phyloP scores from a whole-genome alignment of 2,329 filamentous ascomycete genomes.

The Colletotrichum gloeosporioides region DNA sequence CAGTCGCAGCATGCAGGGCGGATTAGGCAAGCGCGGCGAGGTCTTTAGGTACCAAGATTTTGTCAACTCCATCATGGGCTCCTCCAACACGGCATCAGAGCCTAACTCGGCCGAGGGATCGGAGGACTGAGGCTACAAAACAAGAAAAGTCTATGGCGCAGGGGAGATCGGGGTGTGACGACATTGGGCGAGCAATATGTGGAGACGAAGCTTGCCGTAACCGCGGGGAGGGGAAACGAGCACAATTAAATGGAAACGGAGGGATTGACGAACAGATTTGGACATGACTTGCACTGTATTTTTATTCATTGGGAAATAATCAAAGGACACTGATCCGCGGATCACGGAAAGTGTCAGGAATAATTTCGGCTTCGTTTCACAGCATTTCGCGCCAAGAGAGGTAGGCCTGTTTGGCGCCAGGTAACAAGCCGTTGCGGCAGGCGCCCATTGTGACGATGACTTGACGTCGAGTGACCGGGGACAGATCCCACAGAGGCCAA shows the following conservation, averaged over 20 bases:
- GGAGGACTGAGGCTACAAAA: conserved; percentile 15
- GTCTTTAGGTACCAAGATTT: conserved; percentile 96
- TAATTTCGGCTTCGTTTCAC: conserved; percentile 15
- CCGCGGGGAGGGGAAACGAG: not conserved
- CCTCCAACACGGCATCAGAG: conserved; percentile 44
- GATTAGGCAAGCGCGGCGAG: conserved; percentile 74
- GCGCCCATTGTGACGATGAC: not conserved
- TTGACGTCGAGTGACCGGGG: not conserved
- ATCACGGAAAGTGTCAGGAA: not conserved
- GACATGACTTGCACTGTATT: conserved; percentile 10
- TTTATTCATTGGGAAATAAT: not conserved
- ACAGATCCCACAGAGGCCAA: not conserved
- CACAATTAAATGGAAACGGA: conserved; percentile 3
- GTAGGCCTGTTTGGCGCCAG: not conserved
- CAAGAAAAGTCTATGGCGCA: not conserved
- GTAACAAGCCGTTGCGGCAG: not conserved
- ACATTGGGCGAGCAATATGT: conserved; percentile 2
- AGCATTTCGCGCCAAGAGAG: not conserved
- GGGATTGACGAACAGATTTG: conserved; percentile 5
- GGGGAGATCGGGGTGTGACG: not conserved
- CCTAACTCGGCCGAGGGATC: conserved; percentile 28
- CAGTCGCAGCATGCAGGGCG: conserved; percentile 62
- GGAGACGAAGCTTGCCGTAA: not conserved
- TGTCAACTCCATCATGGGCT: conserved; percentile 71
- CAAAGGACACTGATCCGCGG: not conserved